phyloP scores from a whole-genome alignment of 2,329 filamentous ascomycete genomes.

The Ascochyta rabiei region DNA sequence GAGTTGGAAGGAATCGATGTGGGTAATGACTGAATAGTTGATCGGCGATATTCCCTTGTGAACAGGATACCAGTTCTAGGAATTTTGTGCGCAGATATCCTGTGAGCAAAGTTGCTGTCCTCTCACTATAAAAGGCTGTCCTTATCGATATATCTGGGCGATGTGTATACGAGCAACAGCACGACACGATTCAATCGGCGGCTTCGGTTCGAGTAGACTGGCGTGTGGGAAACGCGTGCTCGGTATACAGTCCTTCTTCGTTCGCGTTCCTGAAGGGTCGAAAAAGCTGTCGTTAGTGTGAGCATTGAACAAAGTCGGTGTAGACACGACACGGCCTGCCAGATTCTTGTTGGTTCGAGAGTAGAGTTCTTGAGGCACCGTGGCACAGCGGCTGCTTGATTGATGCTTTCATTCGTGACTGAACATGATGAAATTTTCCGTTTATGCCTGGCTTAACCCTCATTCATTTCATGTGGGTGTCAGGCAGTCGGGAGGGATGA shows the following conservation, averaged over 20 bases:
- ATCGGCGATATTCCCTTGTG: neutral
- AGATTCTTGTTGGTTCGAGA: neutral
- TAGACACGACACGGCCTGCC: constrained; percentile 1
- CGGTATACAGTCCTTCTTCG: neutral
- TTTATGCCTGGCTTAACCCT: constrained; percentile 46
- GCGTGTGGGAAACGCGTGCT: neutral
- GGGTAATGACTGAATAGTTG: neutral
- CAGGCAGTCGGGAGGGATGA: constrained; percentile 44
- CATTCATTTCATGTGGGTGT: constrained; percentile 38
- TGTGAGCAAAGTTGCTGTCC: neutral
- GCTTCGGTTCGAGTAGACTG: neutral
- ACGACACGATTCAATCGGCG: neutral
- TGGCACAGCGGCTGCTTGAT: constrained; percentile 23
- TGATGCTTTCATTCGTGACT: constrained; percentile 46
- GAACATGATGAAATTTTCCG: constrained; percentile 49
- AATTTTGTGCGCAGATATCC: neutral
- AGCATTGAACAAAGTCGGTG: neutral
- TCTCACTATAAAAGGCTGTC: neutral
- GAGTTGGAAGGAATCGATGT: neutral
- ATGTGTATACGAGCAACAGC: neutral
- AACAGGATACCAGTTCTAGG: neutral
- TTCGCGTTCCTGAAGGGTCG: neutral
- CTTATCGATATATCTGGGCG: neutral
- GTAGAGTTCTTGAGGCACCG: constrained; percentile 10
- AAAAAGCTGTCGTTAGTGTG: neutral